Conservation (phyloP, 2,329 filamentous ascomycete genomes). For the Trichoderma sp. region DNA sequence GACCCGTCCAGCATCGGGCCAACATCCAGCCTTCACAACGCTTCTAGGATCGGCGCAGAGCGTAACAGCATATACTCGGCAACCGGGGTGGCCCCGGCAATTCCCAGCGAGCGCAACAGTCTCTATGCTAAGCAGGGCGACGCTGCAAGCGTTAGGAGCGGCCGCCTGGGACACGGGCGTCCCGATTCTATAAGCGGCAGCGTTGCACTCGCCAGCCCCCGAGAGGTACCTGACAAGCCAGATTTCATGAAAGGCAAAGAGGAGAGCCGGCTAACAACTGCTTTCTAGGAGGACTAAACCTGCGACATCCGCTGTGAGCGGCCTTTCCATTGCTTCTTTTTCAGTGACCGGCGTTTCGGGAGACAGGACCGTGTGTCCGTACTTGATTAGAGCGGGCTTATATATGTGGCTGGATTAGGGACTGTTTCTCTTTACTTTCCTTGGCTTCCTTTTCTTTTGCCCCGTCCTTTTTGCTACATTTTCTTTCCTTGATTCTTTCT, state of each 20-base stretch:
- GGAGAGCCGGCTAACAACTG: conserved; percentile 27
- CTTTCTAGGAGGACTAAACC: conserved; percentile 30
- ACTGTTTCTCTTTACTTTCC: neutral
- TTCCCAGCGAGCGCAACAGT: conserved; percentile 78
- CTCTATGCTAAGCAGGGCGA: conserved; percentile 73
- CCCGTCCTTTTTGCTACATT: neutral
- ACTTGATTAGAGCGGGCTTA: conserved; percentile 18
- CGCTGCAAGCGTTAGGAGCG: conserved; percentile 77
- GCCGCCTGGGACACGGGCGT: conserved; percentile 72
- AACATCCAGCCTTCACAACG: conserved; percentile 56
- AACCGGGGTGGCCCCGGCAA: conserved; percentile 65
- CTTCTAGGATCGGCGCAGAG: conserved; percentile 54
- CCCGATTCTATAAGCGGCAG: conserved; percentile 82
- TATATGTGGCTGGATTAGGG: conserved; percentile 18
- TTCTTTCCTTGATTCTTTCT: neutral
- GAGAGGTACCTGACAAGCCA: conserved; percentile 48
- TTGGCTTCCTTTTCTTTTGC: neutral
- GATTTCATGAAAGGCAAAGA: conserved; percentile 40
- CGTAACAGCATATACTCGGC: conserved; percentile 82
- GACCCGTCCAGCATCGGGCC: conserved; percentile 51
- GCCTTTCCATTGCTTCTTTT: conserved; percentile 16
- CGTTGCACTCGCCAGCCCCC: conserved; percentile 64
- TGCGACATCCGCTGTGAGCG: neutral
- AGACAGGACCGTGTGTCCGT: neutral
- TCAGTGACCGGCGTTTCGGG: conserved; percentile 12